These are phyloP conservation scores for Ammopiptanthus mongolicus DNA, from an alignment of 306 rosid genomes.

Conservation along the genomic window DNA sequence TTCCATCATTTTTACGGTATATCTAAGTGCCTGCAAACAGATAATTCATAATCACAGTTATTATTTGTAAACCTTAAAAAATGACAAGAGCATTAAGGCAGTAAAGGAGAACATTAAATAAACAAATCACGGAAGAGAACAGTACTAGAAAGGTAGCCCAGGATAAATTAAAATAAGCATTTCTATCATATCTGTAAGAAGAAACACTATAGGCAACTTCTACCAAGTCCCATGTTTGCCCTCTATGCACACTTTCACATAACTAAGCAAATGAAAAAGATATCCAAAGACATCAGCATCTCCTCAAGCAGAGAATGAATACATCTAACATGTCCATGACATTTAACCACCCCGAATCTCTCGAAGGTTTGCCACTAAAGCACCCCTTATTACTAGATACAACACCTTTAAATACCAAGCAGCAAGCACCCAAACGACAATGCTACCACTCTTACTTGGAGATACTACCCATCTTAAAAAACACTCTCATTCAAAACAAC, in stretches of 20 bases:
- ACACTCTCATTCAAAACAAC: background rate
- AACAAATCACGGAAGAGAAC: background rate
- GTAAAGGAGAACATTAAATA: background rate
- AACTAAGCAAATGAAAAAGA: background rate
- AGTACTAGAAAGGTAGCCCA: background rate
- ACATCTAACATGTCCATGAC: background rate
- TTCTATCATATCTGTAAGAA: background rate
- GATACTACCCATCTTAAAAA: background rate
- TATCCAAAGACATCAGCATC: background rate
- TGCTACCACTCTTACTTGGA: background rate
- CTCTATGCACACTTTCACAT: background rate
- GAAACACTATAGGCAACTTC: background rate
- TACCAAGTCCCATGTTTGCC: background rate
- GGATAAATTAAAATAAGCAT: background rate
- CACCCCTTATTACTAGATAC: background rate
- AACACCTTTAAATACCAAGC: background rate
- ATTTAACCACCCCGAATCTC: background rate
- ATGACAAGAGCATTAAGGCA: background rate
- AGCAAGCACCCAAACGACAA: background rate
- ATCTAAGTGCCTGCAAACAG: conserved; percentile 30
- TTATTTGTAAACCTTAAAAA: background rate
- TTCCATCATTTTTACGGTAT: conserved; percentile 44
- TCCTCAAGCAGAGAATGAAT: background rate
- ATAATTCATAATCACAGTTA: conserved; percentile 1
- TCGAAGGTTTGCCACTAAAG: background rate